Evolutionary conservation across 257 asterid species (phyloP), one percentile per base, ranked within the genome.

Genomic region (Rauvolfia tetraphylla): DNA sequence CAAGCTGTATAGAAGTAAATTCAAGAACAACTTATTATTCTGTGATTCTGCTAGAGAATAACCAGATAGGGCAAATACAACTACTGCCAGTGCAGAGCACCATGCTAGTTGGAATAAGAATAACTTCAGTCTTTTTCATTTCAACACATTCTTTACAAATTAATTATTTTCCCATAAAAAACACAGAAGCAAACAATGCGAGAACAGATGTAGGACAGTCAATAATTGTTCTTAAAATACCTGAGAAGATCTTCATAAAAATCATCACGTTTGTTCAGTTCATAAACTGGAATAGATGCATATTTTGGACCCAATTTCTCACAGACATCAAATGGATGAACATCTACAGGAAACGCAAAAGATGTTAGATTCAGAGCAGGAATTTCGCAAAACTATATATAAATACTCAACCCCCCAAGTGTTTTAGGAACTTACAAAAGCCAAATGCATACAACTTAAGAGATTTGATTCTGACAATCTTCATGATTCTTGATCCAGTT

Each of bases 401-500:
- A 74, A 38, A 78, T 25, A 68, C 46, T 49, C 46, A 66, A 77
- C 27, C 63, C 51, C 72, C 51, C 54, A 49, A 80, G 70, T 71
- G 42, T 46, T 38, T 20, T 67, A 72, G 72, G 74, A 76, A 89
- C 98, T 90, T 86, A 95, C 99, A 95, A 82, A 95, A 93, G 71
- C 98, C 99, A 84, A 90, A 95, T 68, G 99, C 99, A 73, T 95
- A 95, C 77, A 95, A 83, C 83, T 90, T 89, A 70, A 95, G 87
- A 78, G 99, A 86, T 81, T 95, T 95, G 75, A 95, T 89, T 87
- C 92, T 87, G 82, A 95, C 82, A 71, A 95, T 83, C 75, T 89
- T 95, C 96, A 93, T 88, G 59, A 79, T 89, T 85, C 96, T 91
- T 42, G 99, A 91, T 75, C 99, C 99, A 77, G 99, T 91, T 81